These are phyloP conservation scores for Acer yangbiense DNA, from an alignment of 345 rosid genomes.

Conservation along the genomic window DNA sequence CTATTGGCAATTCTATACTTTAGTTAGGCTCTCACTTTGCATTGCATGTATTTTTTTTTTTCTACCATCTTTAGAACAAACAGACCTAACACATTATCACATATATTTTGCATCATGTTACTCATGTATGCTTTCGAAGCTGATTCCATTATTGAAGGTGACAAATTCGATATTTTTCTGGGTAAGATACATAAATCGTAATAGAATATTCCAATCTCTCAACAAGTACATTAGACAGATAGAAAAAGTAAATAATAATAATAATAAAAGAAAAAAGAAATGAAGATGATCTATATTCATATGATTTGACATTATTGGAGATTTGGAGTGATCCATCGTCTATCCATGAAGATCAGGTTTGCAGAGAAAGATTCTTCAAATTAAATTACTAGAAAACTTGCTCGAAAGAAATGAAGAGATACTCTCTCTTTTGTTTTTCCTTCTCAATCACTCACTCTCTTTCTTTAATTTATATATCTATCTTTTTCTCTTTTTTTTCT, in stretches of 20 bases:
- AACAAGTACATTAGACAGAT: neutral
- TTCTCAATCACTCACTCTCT: neutral
- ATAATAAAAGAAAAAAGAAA: neutral
- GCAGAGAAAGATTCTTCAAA: neutral
- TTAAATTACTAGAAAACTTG: neutral
- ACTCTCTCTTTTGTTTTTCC: neutral
- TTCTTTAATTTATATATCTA: too few relatives aligned
- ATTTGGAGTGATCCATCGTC: neutral
- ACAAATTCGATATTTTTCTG: neutral
- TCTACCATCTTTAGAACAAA: neutral
- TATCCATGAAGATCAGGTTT: neutral
- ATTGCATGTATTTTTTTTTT: too few relatives aligned
- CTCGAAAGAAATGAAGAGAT: neutral
- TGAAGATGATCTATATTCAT: neutral
- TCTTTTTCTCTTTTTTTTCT: neutral
- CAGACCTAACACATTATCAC: neutral
- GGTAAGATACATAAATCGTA: neutral
- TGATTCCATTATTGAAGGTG: neutral
- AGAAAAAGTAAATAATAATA: neutral
- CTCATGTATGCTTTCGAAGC: neutral
- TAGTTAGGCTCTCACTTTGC: too few relatives aligned
- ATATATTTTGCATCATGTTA: too few relatives aligned
- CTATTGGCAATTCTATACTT: too few relatives aligned
- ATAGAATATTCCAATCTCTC: neutral
- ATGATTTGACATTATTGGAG: neutral